A percentile compares a stretch with the other conserved stretches of the same genome.
Evolutionary conservation across 345 rosid species (phyloP).

Genomic region (Linum lewisii): DNA sequence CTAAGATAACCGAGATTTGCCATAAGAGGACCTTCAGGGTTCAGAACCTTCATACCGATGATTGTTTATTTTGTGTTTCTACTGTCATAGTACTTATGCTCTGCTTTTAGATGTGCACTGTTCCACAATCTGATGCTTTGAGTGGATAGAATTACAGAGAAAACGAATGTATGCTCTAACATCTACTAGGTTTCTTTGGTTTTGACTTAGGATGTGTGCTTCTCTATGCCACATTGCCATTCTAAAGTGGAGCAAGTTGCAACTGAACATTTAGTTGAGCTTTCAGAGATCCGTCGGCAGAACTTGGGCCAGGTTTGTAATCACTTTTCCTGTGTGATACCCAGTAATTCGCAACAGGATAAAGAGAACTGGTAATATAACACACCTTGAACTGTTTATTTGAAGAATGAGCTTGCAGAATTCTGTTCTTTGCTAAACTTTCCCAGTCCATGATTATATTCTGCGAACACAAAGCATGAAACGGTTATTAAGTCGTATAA

Average conservation of each 20-base stretch:
- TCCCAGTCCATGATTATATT: neutral
- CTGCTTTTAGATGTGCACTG: too few species aligned
- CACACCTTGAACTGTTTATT: too few species aligned
- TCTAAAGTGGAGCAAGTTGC: constrained; percentile 72
- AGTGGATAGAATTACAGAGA: too few species aligned
- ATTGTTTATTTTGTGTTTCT: too few species aligned
- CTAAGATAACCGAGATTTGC: too few species aligned
- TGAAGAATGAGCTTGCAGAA: too few species aligned
- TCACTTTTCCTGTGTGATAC: constrained; percentile 12
- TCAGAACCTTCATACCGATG: too few species aligned
- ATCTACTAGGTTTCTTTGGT: constrained; percentile 1
- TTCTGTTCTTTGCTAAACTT: neutral
- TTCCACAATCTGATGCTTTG: too few species aligned
- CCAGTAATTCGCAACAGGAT: constrained; percentile 5
- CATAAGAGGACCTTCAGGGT: too few species aligned
- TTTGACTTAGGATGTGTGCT: constrained; percentile 55
- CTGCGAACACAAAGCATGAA: neutral
- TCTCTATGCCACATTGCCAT: constrained; percentile 89
- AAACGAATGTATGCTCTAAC: neutral
- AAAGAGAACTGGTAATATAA: neutral
- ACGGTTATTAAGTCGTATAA: neutral
- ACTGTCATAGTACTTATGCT: too few species aligned
- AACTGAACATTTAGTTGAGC: constrained; percentile 80
- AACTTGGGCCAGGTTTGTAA: constrained; percentile 85
- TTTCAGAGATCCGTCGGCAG: constrained; percentile 85